These are phyloP conservation scores for Hemisphaericaspora xylofermentans DNA, from an alignment of 1,139 yeast genomes.

Conservation along the genomic window DNA sequence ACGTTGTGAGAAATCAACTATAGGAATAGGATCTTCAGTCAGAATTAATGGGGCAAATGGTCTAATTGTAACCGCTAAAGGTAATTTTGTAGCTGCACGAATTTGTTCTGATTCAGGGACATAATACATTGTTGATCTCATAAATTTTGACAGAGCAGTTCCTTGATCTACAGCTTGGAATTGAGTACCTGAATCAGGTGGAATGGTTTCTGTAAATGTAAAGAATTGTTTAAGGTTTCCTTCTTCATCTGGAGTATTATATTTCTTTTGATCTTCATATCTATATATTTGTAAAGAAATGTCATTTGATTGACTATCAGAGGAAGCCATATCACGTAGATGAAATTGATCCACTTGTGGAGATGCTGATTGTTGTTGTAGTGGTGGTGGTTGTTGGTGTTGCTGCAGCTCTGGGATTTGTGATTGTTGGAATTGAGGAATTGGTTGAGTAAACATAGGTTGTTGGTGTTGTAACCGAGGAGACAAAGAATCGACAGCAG, in stretches of 20 bases:
- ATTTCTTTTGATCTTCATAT: conserved; percentile 50
- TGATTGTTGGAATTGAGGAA: conserved; percentile 2
- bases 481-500: not conserved
- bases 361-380: conserved; percentile 1
- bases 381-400: conserved; percentile 5
- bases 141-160: conserved; percentile 75
- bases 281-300: conserved; percentile 60
- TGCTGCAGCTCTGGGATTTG: no score
- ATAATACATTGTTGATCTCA: conserved; percentile 78
- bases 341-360: conserved; percentile 10
- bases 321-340: conserved; percentile 9
- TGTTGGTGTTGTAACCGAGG: conserved; percentile 5
- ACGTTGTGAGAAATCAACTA: conserved; percentile 53
- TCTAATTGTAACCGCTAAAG: conserved; percentile 74
- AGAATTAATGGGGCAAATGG: conserved; percentile 71
- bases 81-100: conserved; percentile 70
- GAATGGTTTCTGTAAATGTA: conserved; percentile 73
- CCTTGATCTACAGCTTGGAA: conserved; percentile 79
- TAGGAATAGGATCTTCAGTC: conserved; percentile 62
- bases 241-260: conserved; percentile 28
- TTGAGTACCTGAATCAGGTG: conserved; percentile 80
- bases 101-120: conserved; percentile 76
- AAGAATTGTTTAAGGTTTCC: conserved; percentile 47
- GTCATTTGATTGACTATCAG: conserved; percentile 7
- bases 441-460: not conserved